Base-by-base conservation (phyloP, 495 filamentous ascomycete genomes). In the Pseudotulostoma volvatum region DNA sequence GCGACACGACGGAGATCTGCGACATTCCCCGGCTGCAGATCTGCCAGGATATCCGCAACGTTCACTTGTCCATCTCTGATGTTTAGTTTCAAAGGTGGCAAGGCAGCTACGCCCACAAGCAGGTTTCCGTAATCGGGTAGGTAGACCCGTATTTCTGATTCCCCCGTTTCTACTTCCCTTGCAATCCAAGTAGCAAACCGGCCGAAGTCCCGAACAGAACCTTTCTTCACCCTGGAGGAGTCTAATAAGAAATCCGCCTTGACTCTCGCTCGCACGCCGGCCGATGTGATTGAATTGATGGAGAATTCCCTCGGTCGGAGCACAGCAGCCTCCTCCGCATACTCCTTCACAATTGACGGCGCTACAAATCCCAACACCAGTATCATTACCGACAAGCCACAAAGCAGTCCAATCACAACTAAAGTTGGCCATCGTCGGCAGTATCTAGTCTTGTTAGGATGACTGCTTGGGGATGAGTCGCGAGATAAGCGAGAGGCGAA, bases 111-210 rank as follows among this genome's bases (percentile, higher is more conserved):
- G 3, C 85, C 90, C 17, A 94, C 59, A 33, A 93, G 56, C 3
- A 81, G 50, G 52, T 87, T 74, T 3, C 70, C 73, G 49, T 93
- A 93, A 37, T 93, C 81, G 7, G 87, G 88, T 31, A 94, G 61
- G 48, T 78, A 84, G 1, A 95, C 76, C 25, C 79, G 60, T 16
- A 94, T 73, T 37, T 73, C 68, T 1, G 83, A 78, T 41, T 73
- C 52, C 11, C 74, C 70, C 1, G 66, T 83, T 40, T 84, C 77
- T 18, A 86, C 71, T 45, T 81, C 66, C 38, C 64, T 61, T 11
- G 79, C 79, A 44, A 97, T 70, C 80, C 83, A 90, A 4, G 83
- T 87, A n/a, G 75, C 74, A 21, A 81, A 67, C 23, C 67, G 69
- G 32, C 90, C 90, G 30, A 95, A 48, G 41, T 77, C 71, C 41